Evolutionary conservation across 1,284 basidiomycete species (phyloP).

Genomic region (Kalmanozyma brasiliensis): DNA sequence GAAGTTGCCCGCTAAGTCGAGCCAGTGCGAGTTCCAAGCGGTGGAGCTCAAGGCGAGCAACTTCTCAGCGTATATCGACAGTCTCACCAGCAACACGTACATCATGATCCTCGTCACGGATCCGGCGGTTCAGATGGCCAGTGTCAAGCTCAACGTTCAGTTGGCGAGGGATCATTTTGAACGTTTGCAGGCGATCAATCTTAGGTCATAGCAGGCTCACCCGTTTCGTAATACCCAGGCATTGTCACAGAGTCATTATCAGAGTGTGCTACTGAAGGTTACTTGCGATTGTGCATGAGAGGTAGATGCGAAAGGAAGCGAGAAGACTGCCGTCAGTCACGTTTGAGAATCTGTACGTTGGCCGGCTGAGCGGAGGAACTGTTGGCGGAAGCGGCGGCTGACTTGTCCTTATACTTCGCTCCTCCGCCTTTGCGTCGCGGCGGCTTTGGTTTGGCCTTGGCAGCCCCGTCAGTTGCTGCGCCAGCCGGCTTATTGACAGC

Average conservation of each 20-base stretch:
- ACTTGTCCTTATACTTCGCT: conserved; percentile 4
- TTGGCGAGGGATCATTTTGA: conserved; percentile 83
- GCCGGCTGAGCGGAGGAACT: conserved; percentile 1
- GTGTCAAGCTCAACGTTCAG: conserved; percentile 82
- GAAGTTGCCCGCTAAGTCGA: conserved; percentile 29
- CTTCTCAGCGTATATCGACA: conserved; percentile 91
- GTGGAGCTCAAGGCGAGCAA: conserved; percentile 65
- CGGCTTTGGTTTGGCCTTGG: conserved; percentile 5
- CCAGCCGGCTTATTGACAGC: too few relatives aligned
- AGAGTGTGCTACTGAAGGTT: neutral
- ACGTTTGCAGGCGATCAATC: conserved; percentile 65
- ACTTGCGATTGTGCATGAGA: too few relatives aligned
- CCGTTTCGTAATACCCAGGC: conserved; percentile 6
- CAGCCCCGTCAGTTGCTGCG: neutral
- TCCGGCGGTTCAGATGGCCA: conserved; percentile 84
- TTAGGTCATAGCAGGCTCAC: conserved; percentile 4
- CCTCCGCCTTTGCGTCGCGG: conserved; percentile 5
- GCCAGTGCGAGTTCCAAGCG: conserved; percentile 59
- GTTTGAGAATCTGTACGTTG: conserved; percentile 36
- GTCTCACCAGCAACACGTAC: conserved; percentile 92
- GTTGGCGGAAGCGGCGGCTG: neutral
- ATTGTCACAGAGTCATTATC: neutral
- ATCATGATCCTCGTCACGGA: conserved; percentile 89
- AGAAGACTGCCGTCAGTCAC: conserved; percentile 5
- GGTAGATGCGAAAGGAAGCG: neutral